Evolutionary conservation across 2,329 filamentous ascomycete genomes (phyloP), one percentile per base, ranked within the genome.

Genomic region (Septoria linicola): DNA sequence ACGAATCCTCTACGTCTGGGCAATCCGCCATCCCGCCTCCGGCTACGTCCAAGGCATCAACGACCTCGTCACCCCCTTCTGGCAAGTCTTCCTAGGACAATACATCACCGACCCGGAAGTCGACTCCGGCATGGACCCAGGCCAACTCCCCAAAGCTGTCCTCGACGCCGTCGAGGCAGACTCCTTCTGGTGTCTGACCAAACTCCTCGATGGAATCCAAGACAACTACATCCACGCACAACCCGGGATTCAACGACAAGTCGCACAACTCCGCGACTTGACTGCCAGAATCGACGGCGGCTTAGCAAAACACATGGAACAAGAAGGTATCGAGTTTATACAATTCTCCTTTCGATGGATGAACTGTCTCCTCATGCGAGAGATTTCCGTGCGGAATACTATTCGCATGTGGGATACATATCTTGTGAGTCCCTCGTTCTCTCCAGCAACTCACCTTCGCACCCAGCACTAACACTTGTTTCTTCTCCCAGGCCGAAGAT

Each of bases 341-440:
- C 93, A 99, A 68, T 99, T 99, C 73, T 96, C 90, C 71, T 99
- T 99, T 69, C 81, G 93, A 50, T 99, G 93, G 93, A 99, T 99
- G 93, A 99, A 99, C 66, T 99, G 93, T 70, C 81, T 99, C 45
- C 77, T 99, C 59, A 99, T 99, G 93, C 82, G 93, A 58, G 93
- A 99, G 73, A 88, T 99, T 59, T 96, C 88, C 67, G 92, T 99
- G 51, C 88, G 85, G 69, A 97, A 96, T 68, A 96, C 90, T 0
- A 95, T 99, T 58, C 81, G 93, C 62, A 99, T 99, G 93, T 99
- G 93, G 93, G 93, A 99, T 71, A 99, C 93, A 20, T 99, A 99
- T 73, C 81, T 99, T 75, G 92, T 96, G 76, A 68, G 83, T 73
- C 20, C 17, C 20, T 20, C 44, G 4, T 11, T 40, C 21, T 23